These are phyloP conservation scores for Isabelozyma heimii DNA, from an alignment of 805 yeast genomes.

Conservation along the genomic window DNA sequence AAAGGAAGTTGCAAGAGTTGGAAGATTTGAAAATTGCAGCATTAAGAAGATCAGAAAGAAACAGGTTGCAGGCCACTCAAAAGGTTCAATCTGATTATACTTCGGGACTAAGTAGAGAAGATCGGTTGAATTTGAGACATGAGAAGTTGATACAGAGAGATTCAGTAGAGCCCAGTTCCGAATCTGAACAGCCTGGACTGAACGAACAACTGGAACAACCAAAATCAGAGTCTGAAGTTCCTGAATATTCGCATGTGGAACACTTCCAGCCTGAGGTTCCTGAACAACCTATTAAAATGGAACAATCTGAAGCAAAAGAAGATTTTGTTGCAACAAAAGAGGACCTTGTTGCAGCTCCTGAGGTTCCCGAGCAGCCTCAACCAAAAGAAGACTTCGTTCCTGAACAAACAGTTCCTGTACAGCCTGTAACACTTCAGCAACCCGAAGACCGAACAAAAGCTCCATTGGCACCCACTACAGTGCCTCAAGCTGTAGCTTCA, in stretches of 20 bases:
- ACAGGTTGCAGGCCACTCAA: conserved; percentile 35
- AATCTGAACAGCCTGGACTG: background rate
- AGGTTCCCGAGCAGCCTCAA: too few species aligned
- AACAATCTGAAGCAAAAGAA: background rate
- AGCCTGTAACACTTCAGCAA: too few species aligned
- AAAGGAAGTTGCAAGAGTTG: conserved; percentile 44
- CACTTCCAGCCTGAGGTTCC: too few species aligned
- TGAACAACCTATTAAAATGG: background rate
- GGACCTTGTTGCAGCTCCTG: too few species aligned
- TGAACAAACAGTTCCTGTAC: too few species aligned
- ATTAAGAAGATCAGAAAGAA: conserved; percentile 38
- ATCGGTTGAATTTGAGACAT: conserved; percentile 29
- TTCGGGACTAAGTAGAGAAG: conserved; percentile 27
- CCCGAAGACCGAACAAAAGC: too few species aligned
- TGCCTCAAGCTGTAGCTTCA: too few species aligned
- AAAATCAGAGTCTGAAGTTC: background rate
- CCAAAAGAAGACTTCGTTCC: too few species aligned
- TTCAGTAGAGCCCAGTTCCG: background rate
- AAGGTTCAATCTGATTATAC: conserved; percentile 14
- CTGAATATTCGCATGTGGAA: too few species aligned
- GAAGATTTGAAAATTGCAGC: conserved; percentile 44
- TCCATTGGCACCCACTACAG: too few species aligned
- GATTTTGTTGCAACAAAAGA: background rate
- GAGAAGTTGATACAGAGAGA: background rate
- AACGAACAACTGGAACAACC: background rate